Evolutionary conservation across 805 yeast genomes (phyloP), one percentile per base, ranked within the genome.

Genomic region (Myxozyma lipomycoides): DNA sequence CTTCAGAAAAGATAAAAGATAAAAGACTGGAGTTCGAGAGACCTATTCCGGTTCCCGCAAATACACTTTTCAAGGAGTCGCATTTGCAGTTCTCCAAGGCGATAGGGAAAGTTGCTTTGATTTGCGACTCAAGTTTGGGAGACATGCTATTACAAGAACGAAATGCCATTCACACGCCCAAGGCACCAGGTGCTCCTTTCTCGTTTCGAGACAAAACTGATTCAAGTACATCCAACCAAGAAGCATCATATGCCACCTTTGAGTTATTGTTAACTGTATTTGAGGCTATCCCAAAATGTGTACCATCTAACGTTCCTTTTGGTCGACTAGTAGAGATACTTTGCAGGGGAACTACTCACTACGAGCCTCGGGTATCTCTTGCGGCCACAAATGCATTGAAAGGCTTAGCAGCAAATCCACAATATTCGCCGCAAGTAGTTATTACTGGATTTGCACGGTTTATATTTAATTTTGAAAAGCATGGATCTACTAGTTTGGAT

Each of bases 401-500:
- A 52, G 73, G 76, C 22, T 65, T 91, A 22, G 88, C 95, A 1
- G 84, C 84, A 56, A 84, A 95, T 0, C 21, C 39, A 17, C 45
- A 43, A 25, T 26, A 43, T 25, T 35, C 55, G n/a, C 48, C 50
- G 24, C 79, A 83, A 42, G 75, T 79, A 1, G 71, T 90, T 37
- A 77, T 89, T 38, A 83, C 86, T 0, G 77, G 81, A 22, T 88
- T 83, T 71, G 86, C 95, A 0, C 82, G 85, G 59, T 79, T 79
- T 51, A 86, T 95, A 0, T 87, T 90, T 67, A 82, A 81, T 58
- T 79, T 86, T 53, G 86, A 82, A 56, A 96, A 88, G 42, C 57
- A 59, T 32, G 40, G 62, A 2, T 71, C 51, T 17, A 34, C 45
- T 6, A 30, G 21, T 22, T 35, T 47, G 7, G 56, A 52, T 17